A percentile compares a stretch with the other conserved stretches of the same genome.
Evolutionary conservation across 2,329 filamentous ascomycete species (phyloP).

Genomic region (Pestalotiopsis sp.): DNA sequence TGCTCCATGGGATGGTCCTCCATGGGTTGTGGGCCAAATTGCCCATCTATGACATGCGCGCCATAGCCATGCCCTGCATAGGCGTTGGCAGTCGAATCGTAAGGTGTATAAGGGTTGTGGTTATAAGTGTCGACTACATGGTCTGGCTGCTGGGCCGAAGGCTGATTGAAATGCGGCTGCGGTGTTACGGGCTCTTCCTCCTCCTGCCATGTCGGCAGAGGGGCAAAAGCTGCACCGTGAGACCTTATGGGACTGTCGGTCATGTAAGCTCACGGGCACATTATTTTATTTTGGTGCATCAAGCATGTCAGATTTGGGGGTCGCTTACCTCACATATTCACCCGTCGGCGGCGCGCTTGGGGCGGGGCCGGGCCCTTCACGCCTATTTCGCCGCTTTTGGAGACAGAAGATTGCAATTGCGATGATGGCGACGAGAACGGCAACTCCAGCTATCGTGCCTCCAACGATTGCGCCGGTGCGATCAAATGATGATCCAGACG

Average conservation of each 20-base stretch:
- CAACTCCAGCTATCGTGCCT: slow-evolving; percentile 54
- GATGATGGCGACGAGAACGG: slow-evolving; percentile 44
- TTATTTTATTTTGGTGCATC: neutral
- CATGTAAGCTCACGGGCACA: neutral
- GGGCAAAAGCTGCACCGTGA: slow-evolving; percentile 40
- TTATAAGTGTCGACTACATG: neutral
- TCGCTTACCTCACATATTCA: slow-evolving; percentile 44
- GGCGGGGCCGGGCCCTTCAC: slow-evolving; percentile 42
- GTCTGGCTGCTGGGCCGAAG: slow-evolving; percentile 5
- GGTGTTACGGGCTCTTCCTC: slow-evolving; percentile 33
- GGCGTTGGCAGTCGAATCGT: neutral
- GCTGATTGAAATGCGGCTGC: slow-evolving; percentile 15
- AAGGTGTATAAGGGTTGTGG: neutral
- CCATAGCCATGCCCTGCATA: slow-evolving; percentile 11
- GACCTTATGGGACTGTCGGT: slow-evolving; percentile 28
- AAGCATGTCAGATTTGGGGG: neutral
- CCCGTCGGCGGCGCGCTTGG: slow-evolving; percentile 33
- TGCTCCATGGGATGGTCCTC: slow-evolving; percentile 27
- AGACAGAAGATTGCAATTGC: slow-evolving; percentile 46
- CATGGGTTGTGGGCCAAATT: slow-evolving; percentile 12
- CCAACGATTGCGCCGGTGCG: slow-evolving; percentile 57
- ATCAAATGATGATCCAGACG: slow-evolving; percentile 21
- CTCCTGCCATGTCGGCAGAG: slow-evolving; percentile 36
- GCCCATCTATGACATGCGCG: slow-evolving; percentile 15
- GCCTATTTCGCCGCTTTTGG: slow-evolving; percentile 44